Evolutionary conservation across 2,329 filamentous ascomycete genomes (phyloP).

Genomic region (Sphaerulina vaccinii): DNA sequence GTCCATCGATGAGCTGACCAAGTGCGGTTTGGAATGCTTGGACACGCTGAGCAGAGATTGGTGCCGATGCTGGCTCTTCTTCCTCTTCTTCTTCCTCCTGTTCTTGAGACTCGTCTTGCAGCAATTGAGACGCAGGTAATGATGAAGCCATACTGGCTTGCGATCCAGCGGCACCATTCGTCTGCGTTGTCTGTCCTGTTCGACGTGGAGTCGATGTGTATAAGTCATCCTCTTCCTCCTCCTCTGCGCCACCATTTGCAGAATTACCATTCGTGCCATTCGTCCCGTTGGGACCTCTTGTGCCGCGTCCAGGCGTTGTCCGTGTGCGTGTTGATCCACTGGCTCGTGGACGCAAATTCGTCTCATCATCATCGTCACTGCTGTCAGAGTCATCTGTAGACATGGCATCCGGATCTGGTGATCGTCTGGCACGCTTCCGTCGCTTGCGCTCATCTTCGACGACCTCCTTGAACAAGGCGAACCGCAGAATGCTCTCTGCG

Average conservation of each 20-base stretch:
- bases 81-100: constrained; percentile 35
- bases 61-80: constrained; percentile 42
- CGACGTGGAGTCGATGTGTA: constrained; percentile 44
- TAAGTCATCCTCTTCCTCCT: constrained; percentile 56
- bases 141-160: constrained; percentile 77
- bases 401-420: constrained; percentile 55
- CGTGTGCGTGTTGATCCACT: constrained; percentile 28
- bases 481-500: constrained; percentile 85
- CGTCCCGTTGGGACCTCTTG: constrained; percentile 22
- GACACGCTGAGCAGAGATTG: constrained; percentile 64
- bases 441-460: constrained; percentile 75
- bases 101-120: constrained; percentile 54
- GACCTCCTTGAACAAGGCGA: constrained; percentile 96
- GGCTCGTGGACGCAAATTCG: constrained; percentile 33
- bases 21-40: constrained; percentile 75
- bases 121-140: constrained; percentile 69
- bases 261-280: constrained; percentile 25
- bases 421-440: constrained; percentile 71
- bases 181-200: constrained; percentile 32
- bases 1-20: constrained; percentile 76
- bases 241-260: constrained; percentile 33
- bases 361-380: constrained; percentile 60
- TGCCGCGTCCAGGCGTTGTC: constrained; percentile 27
- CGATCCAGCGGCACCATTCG: constrained; percentile 39
- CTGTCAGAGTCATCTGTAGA: constrained; percentile 56